phyloP scores from a whole-genome alignment of 495 filamentous ascomycete species.

The Hypoxylon subgilvum region DNA sequence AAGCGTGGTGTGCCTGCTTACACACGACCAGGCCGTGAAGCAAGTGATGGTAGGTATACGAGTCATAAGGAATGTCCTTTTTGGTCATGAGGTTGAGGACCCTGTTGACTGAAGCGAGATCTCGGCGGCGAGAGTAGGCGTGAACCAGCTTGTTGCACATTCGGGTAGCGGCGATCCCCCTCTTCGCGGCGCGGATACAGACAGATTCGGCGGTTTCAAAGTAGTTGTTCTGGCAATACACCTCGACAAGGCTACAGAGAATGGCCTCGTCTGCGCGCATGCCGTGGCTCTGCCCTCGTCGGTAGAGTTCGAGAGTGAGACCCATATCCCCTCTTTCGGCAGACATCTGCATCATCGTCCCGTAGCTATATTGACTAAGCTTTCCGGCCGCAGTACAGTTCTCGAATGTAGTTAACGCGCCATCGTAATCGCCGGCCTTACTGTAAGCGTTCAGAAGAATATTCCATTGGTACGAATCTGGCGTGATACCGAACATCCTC shows the following conservation, averaged over 20 bases:
- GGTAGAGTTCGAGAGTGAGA: slow-evolving; percentile 66
- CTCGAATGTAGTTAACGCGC: slow-evolving; percentile 65
- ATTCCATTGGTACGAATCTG: slow-evolving; percentile 70
- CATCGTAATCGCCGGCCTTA: slow-evolving; percentile 67
- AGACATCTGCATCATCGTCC: slow-evolving; percentile 72
- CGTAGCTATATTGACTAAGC: slow-evolving; percentile 69
- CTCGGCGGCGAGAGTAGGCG: slow-evolving; percentile 68
- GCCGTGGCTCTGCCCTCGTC: slow-evolving; percentile 52
- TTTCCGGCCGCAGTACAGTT: slow-evolving; percentile 54
- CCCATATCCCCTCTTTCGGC: slow-evolving; percentile 77
- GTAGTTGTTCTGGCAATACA: slow-evolving; percentile 68
- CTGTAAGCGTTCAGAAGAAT: slow-evolving; percentile 74
- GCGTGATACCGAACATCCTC: slow-evolving; percentile 58
- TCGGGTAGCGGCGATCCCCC: slow-evolving; percentile 53
- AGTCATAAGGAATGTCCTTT: slow-evolving; percentile 63
- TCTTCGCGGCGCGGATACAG: slow-evolving; percentile 49
- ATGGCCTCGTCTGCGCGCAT: slow-evolving; percentile 49
- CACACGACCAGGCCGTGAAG: slow-evolving; percentile 71
- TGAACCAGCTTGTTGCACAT: slow-evolving; percentile 83
- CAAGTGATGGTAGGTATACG: slow-evolving; percentile 73
- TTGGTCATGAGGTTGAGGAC: slow-evolving; percentile 68
- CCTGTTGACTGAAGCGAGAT: slow-evolving; percentile 64
- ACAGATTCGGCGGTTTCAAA: slow-evolving; percentile 66
- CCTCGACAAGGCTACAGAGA: slow-evolving; percentile 69
- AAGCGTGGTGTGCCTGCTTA: slow-evolving; percentile 68